phyloP scores from a whole-genome alignment of 139 green algal genomes.

The Micromonas commoda region DNA sequence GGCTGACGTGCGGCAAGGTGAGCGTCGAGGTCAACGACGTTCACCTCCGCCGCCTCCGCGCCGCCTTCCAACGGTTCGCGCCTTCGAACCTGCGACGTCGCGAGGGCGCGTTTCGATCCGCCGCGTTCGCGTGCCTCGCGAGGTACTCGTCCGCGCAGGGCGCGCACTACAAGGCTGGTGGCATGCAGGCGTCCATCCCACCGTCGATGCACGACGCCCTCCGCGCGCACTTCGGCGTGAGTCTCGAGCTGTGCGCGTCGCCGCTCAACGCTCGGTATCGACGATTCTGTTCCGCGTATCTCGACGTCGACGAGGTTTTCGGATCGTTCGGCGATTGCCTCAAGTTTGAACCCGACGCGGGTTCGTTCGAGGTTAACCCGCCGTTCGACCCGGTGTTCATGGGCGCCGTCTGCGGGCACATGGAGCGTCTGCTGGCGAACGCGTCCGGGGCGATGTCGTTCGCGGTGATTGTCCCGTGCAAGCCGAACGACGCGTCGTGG shows the following conservation, averaged over 20 bases:
- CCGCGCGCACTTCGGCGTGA: constrained; percentile 1
- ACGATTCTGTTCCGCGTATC: background rate
- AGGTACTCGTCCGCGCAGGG: constrained; percentile 1
- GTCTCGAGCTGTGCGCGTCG: constrained; percentile 4
- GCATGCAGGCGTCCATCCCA: constrained; percentile 4
- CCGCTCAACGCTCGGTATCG: background rate
- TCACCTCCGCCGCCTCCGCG: background rate
- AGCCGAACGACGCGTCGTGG: background rate
- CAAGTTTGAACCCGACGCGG: background rate
- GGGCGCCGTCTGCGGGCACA: background rate
- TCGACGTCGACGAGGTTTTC: background rate
- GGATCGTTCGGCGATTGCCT: constrained; percentile 10
- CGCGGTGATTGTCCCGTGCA: background rate
- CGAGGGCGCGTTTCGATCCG: background rate
- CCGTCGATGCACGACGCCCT: constrained; percentile 2
- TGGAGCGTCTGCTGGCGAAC: background rate
- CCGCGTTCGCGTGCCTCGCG: background rate
- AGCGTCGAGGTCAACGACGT: constrained; percentile 1
- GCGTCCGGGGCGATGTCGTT: background rate
- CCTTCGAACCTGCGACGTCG: background rate
- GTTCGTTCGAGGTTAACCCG: constrained; percentile 13
- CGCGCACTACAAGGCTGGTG: constrained; percentile 8
- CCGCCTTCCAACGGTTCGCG: background rate
- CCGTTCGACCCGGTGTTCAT: constrained; percentile 7
- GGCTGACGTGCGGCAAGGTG: constrained; percentile 14